phyloP scores from a whole-genome alignment of 345 rosid genomes.

The Citrus australasica region DNA sequence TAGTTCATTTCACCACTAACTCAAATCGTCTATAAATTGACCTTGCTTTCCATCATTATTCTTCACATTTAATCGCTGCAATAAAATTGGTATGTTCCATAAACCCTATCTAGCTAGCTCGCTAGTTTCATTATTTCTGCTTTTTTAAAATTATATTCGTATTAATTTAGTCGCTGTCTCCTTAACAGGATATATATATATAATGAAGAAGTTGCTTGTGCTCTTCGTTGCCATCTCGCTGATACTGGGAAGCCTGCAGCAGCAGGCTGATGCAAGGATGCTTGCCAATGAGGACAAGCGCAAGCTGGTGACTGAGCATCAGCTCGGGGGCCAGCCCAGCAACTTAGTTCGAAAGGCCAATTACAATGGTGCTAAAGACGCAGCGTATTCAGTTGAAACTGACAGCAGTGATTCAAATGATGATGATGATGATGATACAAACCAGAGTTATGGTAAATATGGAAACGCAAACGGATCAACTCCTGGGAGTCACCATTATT shows the following conservation, averaged over 20 bases:
- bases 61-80: background rate
- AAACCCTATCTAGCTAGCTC: background rate
- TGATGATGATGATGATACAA: background rate
- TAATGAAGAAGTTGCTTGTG: background rate
- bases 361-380: background rate
- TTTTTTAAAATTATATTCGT: too few species aligned
- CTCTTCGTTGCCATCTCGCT: background rate
- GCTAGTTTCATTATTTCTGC: background rate
- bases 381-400: background rate
- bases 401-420: background rate
- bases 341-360: background rate
- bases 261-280: background rate
- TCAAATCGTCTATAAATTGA: background rate
- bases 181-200: too few species aligned
- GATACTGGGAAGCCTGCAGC: background rate
- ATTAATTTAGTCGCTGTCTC: background rate
- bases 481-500: conserved; percentile 4
- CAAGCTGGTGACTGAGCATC: background rate
- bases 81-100: background rate
- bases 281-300: background rate
- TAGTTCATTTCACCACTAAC: background rate
- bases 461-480: background rate
- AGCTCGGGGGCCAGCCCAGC: background rate
- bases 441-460: background rate
- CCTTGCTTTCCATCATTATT: too few species aligned